phyloP scores from a whole-genome alignment of 2,329 filamentous ascomycete species.

The Cladosporium cucumerinum region DNA sequence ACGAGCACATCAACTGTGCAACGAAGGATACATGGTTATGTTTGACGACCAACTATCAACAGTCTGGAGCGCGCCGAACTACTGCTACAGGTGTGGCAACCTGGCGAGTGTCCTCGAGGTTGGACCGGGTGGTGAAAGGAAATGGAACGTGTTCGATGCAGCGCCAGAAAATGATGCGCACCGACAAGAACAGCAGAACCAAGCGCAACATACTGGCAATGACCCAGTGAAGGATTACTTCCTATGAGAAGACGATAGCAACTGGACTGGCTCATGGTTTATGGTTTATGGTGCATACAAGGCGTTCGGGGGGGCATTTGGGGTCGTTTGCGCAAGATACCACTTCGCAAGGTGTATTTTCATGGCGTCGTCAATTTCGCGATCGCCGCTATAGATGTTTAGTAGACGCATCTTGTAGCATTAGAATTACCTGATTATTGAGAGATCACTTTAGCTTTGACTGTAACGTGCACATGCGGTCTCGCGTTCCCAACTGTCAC shows the following conservation, averaged over 20 bases:
- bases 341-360: conserved; percentile 18
- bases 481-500: not conserved
- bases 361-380: not conserved
- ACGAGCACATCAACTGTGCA: conserved; percentile 95
- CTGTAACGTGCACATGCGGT: not conserved
- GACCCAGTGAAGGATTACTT: conserved; percentile 66
- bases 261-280: not conserved
- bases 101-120: conserved; percentile 97
- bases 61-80: conserved; percentile 93
- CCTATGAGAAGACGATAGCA: conserved; percentile 47
- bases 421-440: not conserved
- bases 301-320: conserved; percentile 13
- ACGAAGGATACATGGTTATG: conserved; percentile 95
- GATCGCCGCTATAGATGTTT: conserved; percentile 7
- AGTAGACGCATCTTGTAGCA: not conserved
- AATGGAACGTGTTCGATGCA: conserved; percentile 97
- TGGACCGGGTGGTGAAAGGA: conserved; percentile 84
- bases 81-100: conserved; percentile 75
- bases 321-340: conserved; percentile 18
- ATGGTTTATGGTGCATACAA: conserved; percentile 7
- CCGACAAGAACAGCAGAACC: conserved; percentile 73
- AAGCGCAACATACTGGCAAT: conserved; percentile 66
- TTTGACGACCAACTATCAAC: conserved; percentile 94
- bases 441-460: not conserved
- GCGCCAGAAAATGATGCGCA: conserved; percentile 93